These are phyloP conservation scores for Debaryomycetaceae sp. DNA, from an alignment of 1,139 yeast species.

Conservation along the genomic window DNA sequence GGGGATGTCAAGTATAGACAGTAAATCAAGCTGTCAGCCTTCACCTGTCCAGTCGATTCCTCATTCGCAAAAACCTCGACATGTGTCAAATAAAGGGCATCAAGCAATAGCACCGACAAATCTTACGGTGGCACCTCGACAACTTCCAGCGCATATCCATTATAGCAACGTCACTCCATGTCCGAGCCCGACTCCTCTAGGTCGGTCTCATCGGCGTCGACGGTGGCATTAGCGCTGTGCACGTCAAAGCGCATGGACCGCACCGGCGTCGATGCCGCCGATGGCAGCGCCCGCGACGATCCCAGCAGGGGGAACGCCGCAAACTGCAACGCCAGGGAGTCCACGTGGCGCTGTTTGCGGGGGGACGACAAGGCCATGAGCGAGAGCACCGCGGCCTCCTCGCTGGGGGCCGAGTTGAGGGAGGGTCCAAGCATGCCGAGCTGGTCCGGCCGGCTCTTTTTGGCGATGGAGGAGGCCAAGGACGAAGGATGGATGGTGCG, in stretches of 20 bases:
- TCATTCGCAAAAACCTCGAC: no score
- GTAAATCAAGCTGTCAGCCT: no score
- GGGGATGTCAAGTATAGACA: no score
- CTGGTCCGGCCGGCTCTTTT: not conserved
- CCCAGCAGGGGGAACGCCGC: not conserved
- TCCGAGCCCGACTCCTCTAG: slow-evolving; percentile 4
- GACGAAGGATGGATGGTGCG: no score
- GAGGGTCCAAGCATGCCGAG: slow-evolving; percentile 1
- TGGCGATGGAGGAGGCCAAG: slow-evolving; percentile 13
- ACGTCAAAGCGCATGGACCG: not conserved
- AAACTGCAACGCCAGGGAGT: not conserved
- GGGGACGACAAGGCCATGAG: slow-evolving; percentile 37
- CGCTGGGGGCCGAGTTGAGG: slow-evolving; percentile 11
- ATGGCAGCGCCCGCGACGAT: not conserved
- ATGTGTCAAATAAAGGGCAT: no score
- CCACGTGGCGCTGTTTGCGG: slow-evolving; percentile 4
- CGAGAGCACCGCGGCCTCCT: slow-evolving; percentile 35
- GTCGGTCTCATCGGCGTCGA: slow-evolving; percentile 13
- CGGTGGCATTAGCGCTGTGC: not conserved
- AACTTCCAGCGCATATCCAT: no score
- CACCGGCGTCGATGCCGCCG: not conserved
- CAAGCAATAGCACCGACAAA: no score
- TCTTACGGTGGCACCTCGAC: no score
- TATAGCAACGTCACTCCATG: slow-evolving; percentile 2
- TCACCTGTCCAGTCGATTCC: no score